A percentile compares a stretch with the other conserved stretches of the same genome.
phyloP scores from a whole-genome alignment of 371 early-diverging fungal genomes.

The Lichtheimia ramosa region DNA sequence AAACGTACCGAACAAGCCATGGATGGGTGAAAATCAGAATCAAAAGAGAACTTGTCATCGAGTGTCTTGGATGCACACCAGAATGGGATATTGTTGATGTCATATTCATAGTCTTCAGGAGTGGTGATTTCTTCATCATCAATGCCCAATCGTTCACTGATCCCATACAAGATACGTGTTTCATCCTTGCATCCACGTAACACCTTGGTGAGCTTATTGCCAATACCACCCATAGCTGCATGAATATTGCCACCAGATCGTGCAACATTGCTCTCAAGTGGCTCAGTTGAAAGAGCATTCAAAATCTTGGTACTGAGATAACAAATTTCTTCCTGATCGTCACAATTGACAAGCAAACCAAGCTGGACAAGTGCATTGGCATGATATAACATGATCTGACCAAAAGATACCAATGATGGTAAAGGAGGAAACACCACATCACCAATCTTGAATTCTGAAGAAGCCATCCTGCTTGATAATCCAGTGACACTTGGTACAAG shows the following conservation, averaged over 20 bases:
- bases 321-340: slow-evolving; percentile 70
- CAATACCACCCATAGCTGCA: slow-evolving; percentile 40
- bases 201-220: slow-evolving; percentile 68
- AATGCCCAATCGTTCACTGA: slow-evolving; percentile 73
- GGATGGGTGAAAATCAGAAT: slow-evolving; percentile 18
- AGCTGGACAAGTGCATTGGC: slow-evolving; percentile 69
- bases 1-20: slow-evolving; percentile 58
- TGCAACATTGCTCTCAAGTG: slow-evolving; percentile 19
- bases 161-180: slow-evolving; percentile 73
- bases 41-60: slow-evolving; percentile 17
- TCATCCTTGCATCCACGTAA: slow-evolving; percentile 63
- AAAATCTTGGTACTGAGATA: slow-evolving; percentile 75
- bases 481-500: slow-evolving; percentile 59
- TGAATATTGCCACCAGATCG: slow-evolving; percentile 13
- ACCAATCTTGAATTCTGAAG: slow-evolving; percentile 32
- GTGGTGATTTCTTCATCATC: slow-evolving; percentile 53
- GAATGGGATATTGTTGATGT: slow-evolving; percentile 47
- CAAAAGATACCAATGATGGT: slow-evolving; percentile 69
- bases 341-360: slow-evolving; percentile 63
- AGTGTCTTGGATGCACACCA: slow-evolving; percentile 36
- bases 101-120: slow-evolving; percentile 44
- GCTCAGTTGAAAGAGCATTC: slow-evolving; percentile 65
- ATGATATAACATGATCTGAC: slow-evolving; percentile 75
- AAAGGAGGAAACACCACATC: slow-evolving; percentile 24
- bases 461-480: slow-evolving; percentile 19